phyloP scores from a whole-genome alignment of 2,329 filamentous ascomycete genomes.

The Zymoseptoria passerinii region DNA sequence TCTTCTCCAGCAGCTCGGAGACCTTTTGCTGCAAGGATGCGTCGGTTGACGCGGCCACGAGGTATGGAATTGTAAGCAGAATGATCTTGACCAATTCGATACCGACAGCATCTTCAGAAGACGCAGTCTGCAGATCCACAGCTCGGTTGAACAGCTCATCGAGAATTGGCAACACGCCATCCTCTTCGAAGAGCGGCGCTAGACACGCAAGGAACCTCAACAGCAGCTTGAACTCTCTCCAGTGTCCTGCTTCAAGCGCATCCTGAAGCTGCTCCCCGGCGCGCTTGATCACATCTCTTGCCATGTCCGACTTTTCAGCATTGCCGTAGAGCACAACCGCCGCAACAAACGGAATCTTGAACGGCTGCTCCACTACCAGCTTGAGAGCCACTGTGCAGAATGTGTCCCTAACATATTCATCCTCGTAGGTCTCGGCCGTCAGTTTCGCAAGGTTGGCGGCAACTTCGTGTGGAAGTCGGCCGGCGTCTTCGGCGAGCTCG shows the following conservation, averaged over 20 bases:
- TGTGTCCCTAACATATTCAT: conserved; percentile 63
- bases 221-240: conserved; percentile 84
- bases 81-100: conserved; percentile 95
- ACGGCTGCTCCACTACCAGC: conserved; percentile 80
- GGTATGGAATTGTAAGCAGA: conserved; percentile 84
- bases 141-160: conserved; percentile 86
- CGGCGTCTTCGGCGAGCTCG: conserved; percentile 70
- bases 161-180: conserved; percentile 76
- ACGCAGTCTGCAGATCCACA: conserved; percentile 87
- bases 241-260: conserved; percentile 63
- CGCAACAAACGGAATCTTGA: conserved; percentile 94
- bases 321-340: conserved; percentile 76
- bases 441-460: conserved; percentile 65
- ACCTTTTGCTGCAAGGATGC: conserved; percentile 65
- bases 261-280: conserved; percentile 55
- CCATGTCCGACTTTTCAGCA: conserved; percentile 64
- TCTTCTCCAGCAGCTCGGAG: conserved; percentile 77
- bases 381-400: conserved; percentile 69
- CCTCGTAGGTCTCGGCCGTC: conserved; percentile 76
- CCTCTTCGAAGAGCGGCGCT: conserved; percentile 69
- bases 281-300: conserved; percentile 59
- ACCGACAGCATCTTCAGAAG: conserved; percentile 73
- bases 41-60: conserved; percentile 62
- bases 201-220: conserved; percentile 84
- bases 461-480: conserved; percentile 72